Percentiles rank a stretch among this genome's conserved stretches.
Evolutionary conservation across 2,329 filamentous ascomycete species (phyloP).

Genomic region (Neurospora sp.): DNA sequence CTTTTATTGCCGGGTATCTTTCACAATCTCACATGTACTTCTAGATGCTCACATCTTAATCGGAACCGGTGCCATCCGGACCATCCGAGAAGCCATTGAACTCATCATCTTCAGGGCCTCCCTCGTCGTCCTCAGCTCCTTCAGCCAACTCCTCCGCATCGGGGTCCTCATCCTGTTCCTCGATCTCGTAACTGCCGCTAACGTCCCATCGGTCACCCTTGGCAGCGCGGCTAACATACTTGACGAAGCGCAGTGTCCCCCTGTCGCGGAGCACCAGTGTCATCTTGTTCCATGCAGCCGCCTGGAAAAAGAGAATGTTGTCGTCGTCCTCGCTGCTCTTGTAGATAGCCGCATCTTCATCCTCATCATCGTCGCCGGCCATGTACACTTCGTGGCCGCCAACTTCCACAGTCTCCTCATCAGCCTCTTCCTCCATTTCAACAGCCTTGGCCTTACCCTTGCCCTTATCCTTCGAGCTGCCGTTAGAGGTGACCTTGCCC

Average conservation of each 20-base stretch:
- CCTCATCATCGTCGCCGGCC: constrained; percentile 68
- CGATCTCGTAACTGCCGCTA: constrained; percentile 66
- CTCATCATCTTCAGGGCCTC: constrained; percentile 42
- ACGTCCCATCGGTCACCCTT: constrained; percentile 91
- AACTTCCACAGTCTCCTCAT: constrained; percentile 41
- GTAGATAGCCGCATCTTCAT: constrained; percentile 73
- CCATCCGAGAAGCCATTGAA: constrained; percentile 47
- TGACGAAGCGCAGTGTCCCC: constrained; percentile 84
- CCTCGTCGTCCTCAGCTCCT: constrained; percentile 20
- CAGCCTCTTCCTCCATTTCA: constrained; percentile 21
- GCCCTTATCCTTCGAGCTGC: constrained; percentile 19
- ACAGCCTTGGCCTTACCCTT: constrained; percentile 21
- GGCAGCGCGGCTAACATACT: constrained; percentile 79
- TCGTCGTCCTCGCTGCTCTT: constrained; percentile 67
- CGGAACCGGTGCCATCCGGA: constrained; percentile 26
- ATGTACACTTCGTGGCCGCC: constrained; percentile 87
- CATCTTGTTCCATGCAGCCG: constrained; percentile 75
- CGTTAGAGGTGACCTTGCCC: constrained; percentile 7
- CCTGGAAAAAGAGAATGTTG: constrained; percentile 55
- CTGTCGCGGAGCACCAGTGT: constrained; percentile 81
- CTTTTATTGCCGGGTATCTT: constrained; percentile 1
- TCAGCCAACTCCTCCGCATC: constrained; percentile 25
- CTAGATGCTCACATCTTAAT: constrained; percentile 7
- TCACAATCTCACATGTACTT: background rate
- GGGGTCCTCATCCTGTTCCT: constrained; percentile 38